Evolutionary conservation across 352 stramenopile species (phyloP).

Genomic region (Phytophthora macrochlamydospora): DNA sequence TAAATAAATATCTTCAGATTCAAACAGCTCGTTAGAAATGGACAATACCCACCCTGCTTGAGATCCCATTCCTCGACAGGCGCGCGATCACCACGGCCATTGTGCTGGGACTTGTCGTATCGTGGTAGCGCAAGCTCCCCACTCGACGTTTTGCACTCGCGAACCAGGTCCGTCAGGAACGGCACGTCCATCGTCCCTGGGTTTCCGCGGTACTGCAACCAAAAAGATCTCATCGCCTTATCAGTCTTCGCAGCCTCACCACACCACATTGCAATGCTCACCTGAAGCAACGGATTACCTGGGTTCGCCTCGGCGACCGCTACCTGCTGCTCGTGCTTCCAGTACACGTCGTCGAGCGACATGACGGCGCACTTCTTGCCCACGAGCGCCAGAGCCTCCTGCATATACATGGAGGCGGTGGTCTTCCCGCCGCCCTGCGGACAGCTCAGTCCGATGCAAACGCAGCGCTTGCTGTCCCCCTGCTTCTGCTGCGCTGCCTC

Average conservation of each 20-base stretch:
- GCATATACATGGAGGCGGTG: slow-evolving; percentile 73
- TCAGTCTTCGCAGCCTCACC: not conserved
- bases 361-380: slow-evolving; percentile 75
- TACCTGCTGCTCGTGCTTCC: slow-evolving; percentile 67
- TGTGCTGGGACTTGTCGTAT: slow-evolving; percentile 83
- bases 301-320: slow-evolving; percentile 61
- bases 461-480: slow-evolving; percentile 35
- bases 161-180: slow-evolving; percentile 66
- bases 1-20: too few species aligned
- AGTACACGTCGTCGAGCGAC: slow-evolving; percentile 88
- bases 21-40: too few species aligned
- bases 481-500: slow-evolving; percentile 35
- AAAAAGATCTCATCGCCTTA: slow-evolving; percentile 19
- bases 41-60: slow-evolving; percentile 46
- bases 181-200: slow-evolving; percentile 81
- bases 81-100: slow-evolving; percentile 74
- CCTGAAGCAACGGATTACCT: slow-evolving; percentile 79
- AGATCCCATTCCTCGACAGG: slow-evolving; percentile 57
- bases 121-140: slow-evolving; percentile 61
- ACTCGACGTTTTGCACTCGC: slow-evolving; percentile 52
- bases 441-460: slow-evolving; percentile 83
- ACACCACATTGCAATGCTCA: slow-evolving; percentile 18
- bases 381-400: slow-evolving; percentile 54
- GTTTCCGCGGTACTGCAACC: slow-evolving; percentile 76
- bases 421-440: slow-evolving; percentile 88